Evolutionary conservation across 192 early-diverging fungal genomes (phyloP).

Genomic region (Lunasporangiospora selenospora): DNA sequence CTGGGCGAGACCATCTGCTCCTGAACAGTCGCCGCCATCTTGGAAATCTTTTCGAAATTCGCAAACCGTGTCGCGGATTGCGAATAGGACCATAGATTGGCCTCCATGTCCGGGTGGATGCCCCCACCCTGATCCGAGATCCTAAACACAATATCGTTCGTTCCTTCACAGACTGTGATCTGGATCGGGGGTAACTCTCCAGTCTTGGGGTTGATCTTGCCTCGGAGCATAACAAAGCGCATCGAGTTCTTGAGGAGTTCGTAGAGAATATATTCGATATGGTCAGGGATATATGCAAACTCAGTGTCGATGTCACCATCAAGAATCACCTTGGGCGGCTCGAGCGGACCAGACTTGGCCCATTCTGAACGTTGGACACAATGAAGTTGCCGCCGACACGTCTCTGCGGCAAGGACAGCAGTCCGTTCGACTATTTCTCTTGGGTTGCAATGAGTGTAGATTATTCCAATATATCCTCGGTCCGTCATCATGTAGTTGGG

Average conservation of each 20-base stretch:
- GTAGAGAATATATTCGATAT: slow-evolving; percentile 93
- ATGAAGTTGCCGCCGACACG: slow-evolving; percentile 26
- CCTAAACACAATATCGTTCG: slow-evolving; percentile 84
- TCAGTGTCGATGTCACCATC: slow-evolving; percentile 76
- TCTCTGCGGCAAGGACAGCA: slow-evolving; percentile 38
- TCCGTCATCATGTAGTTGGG: slow-evolving; percentile 51
- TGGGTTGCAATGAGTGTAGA: slow-evolving; percentile 71
- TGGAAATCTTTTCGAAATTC: slow-evolving; percentile 77
- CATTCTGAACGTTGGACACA: no score
- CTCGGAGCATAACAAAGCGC: slow-evolving; percentile 67
- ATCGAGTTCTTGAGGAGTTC: slow-evolving; percentile 92
- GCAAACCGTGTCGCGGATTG: slow-evolving; percentile 62
- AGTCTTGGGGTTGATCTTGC: slow-evolving; percentile 44
- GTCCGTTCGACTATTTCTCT: slow-evolving; percentile 54
- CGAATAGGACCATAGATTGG: slow-evolving; percentile 84
- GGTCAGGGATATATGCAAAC: slow-evolving; percentile 95
- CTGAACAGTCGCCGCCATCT: slow-evolving; percentile 79
- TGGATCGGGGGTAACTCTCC: slow-evolving; percentile 76
- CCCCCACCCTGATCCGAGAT: slow-evolving; percentile 95
- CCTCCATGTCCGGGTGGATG: slow-evolving; percentile 67
- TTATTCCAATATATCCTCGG: slow-evolving; percentile 70
- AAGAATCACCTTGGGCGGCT: slow-evolving; percentile 76
- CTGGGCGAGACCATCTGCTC: slow-evolving; percentile 54
- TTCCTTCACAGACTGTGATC: slow-evolving; percentile 82
- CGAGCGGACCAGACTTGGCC: slow-evolving; percentile 17